phyloP scores from a whole-genome alignment of 352 stramenopile species.

The Pythium oligandrum region DNA sequence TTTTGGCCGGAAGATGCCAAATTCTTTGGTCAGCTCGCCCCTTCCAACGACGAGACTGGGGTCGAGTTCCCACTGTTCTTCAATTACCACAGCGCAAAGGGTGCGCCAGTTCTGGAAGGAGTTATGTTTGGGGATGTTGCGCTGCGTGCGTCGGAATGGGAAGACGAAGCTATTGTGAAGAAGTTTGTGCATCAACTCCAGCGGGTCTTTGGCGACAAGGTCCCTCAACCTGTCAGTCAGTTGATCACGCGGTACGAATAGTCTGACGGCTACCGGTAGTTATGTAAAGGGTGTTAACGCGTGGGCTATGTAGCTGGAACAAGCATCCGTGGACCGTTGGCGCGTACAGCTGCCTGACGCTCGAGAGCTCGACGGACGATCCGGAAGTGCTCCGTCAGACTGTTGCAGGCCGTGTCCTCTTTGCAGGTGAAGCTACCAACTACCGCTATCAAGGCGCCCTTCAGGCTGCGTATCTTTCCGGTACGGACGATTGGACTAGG shows the following conservation, averaged over 20 bases:
- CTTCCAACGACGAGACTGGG: slow-evolving; percentile 11
- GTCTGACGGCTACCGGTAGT: neutral
- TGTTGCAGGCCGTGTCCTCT: slow-evolving; percentile 38
- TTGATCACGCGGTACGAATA: slow-evolving; percentile 42
- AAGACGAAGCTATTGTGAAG: slow-evolving; percentile 36
- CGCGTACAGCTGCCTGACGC: slow-evolving; percentile 58
- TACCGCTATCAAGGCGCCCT: slow-evolving; percentile 65
- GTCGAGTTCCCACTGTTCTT: slow-evolving; percentile 53
- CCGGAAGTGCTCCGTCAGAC: slow-evolving; percentile 41
- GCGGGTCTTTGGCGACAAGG: slow-evolving; percentile 31
- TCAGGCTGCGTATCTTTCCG: slow-evolving; percentile 60
- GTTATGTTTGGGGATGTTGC: slow-evolving; percentile 46
- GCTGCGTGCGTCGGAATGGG: slow-evolving; percentile 29
- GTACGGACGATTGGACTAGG: slow-evolving; percentile 3
- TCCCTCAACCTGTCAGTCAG: slow-evolving; percentile 32
- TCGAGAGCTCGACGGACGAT: slow-evolving; percentile 56
- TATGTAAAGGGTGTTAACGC: neutral
- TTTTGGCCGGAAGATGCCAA: slow-evolving; percentile 52
- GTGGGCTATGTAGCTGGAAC: slow-evolving; percentile 37
- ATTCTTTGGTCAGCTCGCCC: slow-evolving; percentile 36
- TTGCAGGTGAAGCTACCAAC: slow-evolving; percentile 64
- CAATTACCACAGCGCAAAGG: slow-evolving; percentile 54
- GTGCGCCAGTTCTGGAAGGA: slow-evolving; percentile 45
- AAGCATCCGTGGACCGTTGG: slow-evolving; percentile 47
- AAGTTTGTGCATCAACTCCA: slow-evolving; percentile 42